Evolutionary conservation across 768 basidiomycete genomes (phyloP), one percentile per base, ranked within the genome.

Genomic region (Baorangia bicolor): DNA sequence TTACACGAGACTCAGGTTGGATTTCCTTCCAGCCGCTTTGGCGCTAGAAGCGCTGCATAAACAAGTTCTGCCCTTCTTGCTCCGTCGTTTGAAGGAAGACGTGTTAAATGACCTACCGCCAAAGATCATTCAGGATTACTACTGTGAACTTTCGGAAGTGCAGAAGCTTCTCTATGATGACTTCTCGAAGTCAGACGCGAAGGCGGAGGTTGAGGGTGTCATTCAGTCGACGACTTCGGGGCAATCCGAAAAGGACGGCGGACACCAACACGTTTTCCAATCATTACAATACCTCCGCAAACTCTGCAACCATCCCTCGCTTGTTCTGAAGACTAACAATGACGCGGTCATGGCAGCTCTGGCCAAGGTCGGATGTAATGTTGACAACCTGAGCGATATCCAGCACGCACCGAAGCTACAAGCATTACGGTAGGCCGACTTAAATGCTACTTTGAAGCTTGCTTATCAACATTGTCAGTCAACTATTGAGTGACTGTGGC

Each of bases 101-200:
- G 97, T 99, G 28, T 77, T 99, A 53, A 75, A 92, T 58, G 97
- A 99, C 68, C 78, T 99, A 3, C 97, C 97, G 2, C 97, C 97
- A 4, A 98, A 99, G 77, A 99, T 99, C 71, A 98, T 99, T 54
- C 97, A 99, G 72, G 97, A 99, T 70, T 98, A 98, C 70, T 95
- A 98, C 67, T 98, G 95, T 77, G 96, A 98, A 68, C 81, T 99
- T 4, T 98, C 96, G 0, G 91, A 94, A 0, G 74, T 98, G 20
- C 97, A 99, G 75, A 94, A 94, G 70, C 79, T 85, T 57, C 81
- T 99, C 18, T 99, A 98, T 68, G 97, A 98, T 67, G 90, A 96
- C 65, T 98, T 95, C 69, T 84, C 89, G 2, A 85, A 83, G 65
- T 92, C 94, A 6, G 84, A 84, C 55, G 91, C 88, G 30, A 81